Conservation (phyloP, 257 asterid species). For the Solanum lycopersicoides region DNA sequence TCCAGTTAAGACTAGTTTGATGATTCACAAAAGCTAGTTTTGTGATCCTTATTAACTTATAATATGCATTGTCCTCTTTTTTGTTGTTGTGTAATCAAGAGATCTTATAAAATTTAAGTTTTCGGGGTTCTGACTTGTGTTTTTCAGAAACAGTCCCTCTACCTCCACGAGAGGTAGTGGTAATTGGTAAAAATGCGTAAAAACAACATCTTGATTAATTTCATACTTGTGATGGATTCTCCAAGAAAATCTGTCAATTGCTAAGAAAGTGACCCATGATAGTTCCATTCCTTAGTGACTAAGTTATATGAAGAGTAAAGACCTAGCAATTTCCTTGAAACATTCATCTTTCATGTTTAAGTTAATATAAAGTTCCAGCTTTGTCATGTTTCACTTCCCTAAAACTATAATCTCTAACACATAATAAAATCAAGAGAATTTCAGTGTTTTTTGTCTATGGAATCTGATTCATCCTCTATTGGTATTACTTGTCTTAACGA, state of each 20-base stretch:
- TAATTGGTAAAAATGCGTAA: too few species aligned
- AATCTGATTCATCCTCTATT: neutral
- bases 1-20: too few species aligned
- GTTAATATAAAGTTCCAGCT: neutral
- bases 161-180: neutral
- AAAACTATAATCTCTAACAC: neutral
- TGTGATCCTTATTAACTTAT: neutral
- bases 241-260: neutral
- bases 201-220: neutral
- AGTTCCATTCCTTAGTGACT: neutral
- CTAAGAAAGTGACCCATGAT: neutral
- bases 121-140: neutral
- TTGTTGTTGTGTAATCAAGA: neutral
- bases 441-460: neutral
- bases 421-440: neutral
- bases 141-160: too few species aligned
- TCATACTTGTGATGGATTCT: neutral
- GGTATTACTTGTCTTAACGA: neutral
- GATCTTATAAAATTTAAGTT: neutral
- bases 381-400: neutral
- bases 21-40: neutral
- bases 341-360: neutral
- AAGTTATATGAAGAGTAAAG: neutral
- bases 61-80: neutral
- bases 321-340: neutral